Evolutionary conservation across 2,329 filamentous ascomycete genomes (phyloP).

Genomic region (Penicillium sclerotigenum): DNA sequence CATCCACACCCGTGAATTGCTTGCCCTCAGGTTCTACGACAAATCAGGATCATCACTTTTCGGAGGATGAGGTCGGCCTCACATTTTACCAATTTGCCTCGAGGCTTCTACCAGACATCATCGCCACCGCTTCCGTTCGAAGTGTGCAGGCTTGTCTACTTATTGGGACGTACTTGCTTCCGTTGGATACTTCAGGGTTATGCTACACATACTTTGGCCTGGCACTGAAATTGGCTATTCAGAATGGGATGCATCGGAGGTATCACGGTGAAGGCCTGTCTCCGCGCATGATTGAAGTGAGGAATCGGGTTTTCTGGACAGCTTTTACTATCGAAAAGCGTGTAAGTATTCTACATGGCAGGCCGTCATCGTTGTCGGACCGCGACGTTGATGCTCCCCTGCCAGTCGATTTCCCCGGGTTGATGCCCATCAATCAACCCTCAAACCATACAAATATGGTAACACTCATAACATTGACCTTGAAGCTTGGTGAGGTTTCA

Average conservation of each 20-base stretch:
- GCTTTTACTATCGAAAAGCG: slow-evolving; percentile 57
- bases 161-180: slow-evolving; percentile 55
- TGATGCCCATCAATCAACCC: slow-evolving; percentile 42
- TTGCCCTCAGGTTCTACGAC: slow-evolving; percentile 23
- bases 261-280: slow-evolving; percentile 50
- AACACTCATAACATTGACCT: slow-evolving; percentile 46
- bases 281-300: slow-evolving; percentile 49
- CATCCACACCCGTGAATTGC: slow-evolving; percentile 36
- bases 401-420: slow-evolving; percentile 47
- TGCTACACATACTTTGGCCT: slow-evolving; percentile 58
- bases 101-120: slow-evolving; percentile 55
- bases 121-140: slow-evolving; percentile 55
- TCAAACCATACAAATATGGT: slow-evolving; percentile 50
- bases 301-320: slow-evolving; percentile 59
- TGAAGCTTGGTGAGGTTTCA: slow-evolving; percentile 40
- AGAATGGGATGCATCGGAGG: slow-evolving; percentile 59
- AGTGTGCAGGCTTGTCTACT: slow-evolving; percentile 59
- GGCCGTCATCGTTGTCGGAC: slow-evolving; percentile 53
- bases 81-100: slow-evolving; percentile 57
- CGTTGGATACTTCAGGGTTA: slow-evolving; percentile 55
- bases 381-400: slow-evolving; percentile 55
- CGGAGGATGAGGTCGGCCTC: slow-evolving; percentile 54
- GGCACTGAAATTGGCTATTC: slow-evolving; percentile 56
- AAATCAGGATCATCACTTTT: slow-evolving; percentile 38
- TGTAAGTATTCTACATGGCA: slow-evolving; percentile 56